Base-by-base conservation (phyloP, 345 rosid genomes). In the Eucalyptus sideroxylon region DNA sequence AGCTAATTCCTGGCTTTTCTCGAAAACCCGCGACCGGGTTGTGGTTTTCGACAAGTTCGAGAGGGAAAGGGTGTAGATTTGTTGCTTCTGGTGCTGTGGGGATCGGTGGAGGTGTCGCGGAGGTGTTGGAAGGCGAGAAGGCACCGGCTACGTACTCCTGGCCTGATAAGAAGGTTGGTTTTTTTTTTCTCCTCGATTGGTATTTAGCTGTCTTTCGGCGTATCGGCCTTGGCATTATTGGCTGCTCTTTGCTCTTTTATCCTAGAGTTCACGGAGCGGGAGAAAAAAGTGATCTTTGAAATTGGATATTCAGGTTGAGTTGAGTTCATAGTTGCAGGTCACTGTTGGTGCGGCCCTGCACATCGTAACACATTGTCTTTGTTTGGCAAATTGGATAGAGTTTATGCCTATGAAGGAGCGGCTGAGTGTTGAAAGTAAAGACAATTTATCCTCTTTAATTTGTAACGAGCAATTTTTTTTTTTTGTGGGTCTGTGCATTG, bases 91-190 rank as follows among this genome's bases (percentile, higher is more conserved):
- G 83, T 40, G 90, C 92, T 40, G 26, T 77, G 11, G 89, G 90
- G 65, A 86, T 80, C 34, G 90, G 45, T n/a, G 89, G 87, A 49
- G 94, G 91, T 86, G 87, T 59, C 3, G 80, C 90, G 1, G 93
- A 92, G 77, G 47, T 87, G 26, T 89, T 94, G 50, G 88, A 91
- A 51, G 51, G 60, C 26, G 90, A 91, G 59, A 89, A 89, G 24
- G 80, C 87, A 4, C 91, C 92, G 2, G 90, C 89, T 72, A 56
- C 86, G 30, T 95, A 93, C 89, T 44, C 91, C 9, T 96, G 98
- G 98, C 95, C 95, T 27, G 91, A 93, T 89, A 93, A 86, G 44
- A 93, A 92, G 95, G 95, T 94, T 34, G 42, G 31, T 59, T 51
- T 26, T 81, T 53, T 72, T 87, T 53, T 19, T 55, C 50, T 34